phyloP scores from a whole-genome alignment of 208 protist species.

The Leishmania lainsoni region DNA sequence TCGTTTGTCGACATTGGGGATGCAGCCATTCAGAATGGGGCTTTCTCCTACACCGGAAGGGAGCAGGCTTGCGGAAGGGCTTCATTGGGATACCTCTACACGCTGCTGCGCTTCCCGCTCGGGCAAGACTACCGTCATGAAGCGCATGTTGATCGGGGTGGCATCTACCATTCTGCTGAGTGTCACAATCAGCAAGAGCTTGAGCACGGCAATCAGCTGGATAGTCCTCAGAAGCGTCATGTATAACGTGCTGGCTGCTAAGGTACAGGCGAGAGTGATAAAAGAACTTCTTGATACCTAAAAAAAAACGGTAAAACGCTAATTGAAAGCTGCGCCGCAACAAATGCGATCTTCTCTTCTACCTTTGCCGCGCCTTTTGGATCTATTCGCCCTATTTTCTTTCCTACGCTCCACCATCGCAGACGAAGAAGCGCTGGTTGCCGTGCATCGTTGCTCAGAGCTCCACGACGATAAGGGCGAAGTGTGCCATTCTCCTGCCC shows the following conservation, averaged over 20 bases:
- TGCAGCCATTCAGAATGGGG: conserved; percentile 63
- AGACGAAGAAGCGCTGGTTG: too few relatives aligned
- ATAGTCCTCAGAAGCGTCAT: conserved; percentile 88
- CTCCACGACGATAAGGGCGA: too few relatives aligned
- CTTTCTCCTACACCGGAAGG: conserved; percentile 67
- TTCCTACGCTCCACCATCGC: too few relatives aligned
- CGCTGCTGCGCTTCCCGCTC: conserved; percentile 35
- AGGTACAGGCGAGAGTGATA: conserved; percentile 69
- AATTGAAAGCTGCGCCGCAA: too few relatives aligned
- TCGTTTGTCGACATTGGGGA: conserved; percentile 65
- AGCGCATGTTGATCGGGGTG: conserved; percentile 70
- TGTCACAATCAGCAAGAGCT: conserved; percentile 74
- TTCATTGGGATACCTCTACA: conserved; percentile 56
- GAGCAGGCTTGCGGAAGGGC: conserved; percentile 70
- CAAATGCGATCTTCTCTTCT: too few relatives aligned
- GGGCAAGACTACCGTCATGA: conserved; percentile 49
- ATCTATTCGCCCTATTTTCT: too few relatives aligned
- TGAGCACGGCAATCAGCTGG: conserved; percentile 69
- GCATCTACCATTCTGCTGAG: conserved; percentile 57
- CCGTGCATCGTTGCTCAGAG: too few relatives aligned
- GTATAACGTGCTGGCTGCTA: conserved; percentile 66
- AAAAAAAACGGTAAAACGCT: too few relatives aligned
- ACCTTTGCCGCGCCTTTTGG: too few relatives aligned
- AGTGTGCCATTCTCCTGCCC: too few relatives aligned
- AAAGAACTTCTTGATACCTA: conserved; percentile 13